A percentile compares a stretch with the other conserved stretches of the same genome.
phyloP scores from a whole-genome alignment of 208 protist species.

The Jaenimonas drosophilae region DNA sequence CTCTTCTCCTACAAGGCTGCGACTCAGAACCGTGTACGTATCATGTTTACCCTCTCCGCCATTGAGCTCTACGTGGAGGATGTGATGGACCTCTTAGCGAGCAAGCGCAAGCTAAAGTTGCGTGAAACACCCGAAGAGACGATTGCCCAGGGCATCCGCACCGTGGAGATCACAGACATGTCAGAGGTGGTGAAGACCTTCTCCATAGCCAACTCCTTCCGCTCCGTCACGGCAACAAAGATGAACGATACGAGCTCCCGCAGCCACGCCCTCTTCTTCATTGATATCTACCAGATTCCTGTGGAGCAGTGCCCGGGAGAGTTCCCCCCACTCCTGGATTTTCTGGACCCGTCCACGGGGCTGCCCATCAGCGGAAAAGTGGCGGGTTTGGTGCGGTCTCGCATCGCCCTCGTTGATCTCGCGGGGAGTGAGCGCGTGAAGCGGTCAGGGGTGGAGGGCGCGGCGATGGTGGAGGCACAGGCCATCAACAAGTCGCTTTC shows the following conservation, averaged over 20 bases:
- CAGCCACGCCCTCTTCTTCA: slow-evolving; percentile 87
- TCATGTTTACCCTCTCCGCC: slow-evolving; percentile 73
- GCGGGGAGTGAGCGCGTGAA: slow-evolving; percentile 91
- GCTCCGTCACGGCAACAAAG: slow-evolving; percentile 63
- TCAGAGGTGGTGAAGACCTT: slow-evolving; percentile 65
- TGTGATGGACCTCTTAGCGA: slow-evolving; percentile 73
- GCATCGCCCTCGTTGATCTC: slow-evolving; percentile 95
- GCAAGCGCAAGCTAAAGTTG: slow-evolving; percentile 75
- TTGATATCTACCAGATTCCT: slow-evolving; percentile 77
- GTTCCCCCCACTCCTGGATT: slow-evolving; percentile 20
- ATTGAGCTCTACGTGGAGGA: slow-evolving; percentile 86
- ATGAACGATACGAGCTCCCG: slow-evolving; percentile 90
- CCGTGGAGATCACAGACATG: slow-evolving; percentile 58
- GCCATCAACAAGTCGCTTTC: slow-evolving; percentile 88
- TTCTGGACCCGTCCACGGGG: slow-evolving; percentile 50
- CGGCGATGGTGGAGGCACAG: slow-evolving; percentile 85
- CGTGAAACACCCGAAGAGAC: slow-evolving; percentile 75
- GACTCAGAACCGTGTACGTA: slow-evolving; percentile 27
- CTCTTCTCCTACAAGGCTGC: slow-evolving; percentile 58
- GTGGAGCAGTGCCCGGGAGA: slow-evolving; percentile 9
- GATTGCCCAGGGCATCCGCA: slow-evolving; percentile 40
- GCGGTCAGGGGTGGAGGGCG: slow-evolving; percentile 72
- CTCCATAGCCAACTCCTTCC: slow-evolving; percentile 63
- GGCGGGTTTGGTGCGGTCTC: slow-evolving; percentile 76
- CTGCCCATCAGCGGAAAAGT: slow-evolving; percentile 18